Percentiles rank a stretch among this genome's conserved stretches.
phyloP scores from a whole-genome alignment of 345 rosid genomes.

The Linum trigynum region DNA sequence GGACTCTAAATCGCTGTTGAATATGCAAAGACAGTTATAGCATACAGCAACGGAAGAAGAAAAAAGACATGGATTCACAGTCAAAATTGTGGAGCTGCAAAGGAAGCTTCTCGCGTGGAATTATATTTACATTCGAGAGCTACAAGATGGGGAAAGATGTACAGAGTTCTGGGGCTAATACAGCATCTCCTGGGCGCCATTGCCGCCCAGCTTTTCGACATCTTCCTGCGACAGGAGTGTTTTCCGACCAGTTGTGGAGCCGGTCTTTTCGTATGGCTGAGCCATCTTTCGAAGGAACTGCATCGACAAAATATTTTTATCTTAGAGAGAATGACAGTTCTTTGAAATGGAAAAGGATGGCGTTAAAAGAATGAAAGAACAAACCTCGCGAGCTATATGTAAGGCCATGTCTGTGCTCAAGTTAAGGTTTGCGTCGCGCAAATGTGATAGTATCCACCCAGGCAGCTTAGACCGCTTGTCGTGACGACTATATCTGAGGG shows the following conservation, averaged over 20 bases:
- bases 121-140: no score
- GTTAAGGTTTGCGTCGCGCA: constrained; percentile 78
- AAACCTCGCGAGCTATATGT: constrained; percentile 85
- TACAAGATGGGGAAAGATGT: no score
- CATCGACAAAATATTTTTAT: background rate
- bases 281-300: constrained; percentile 97
- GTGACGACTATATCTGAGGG: constrained; percentile 84
- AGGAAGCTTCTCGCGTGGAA: no score
- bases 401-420: constrained; percentile 98
- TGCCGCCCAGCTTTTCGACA: constrained; percentile 74
- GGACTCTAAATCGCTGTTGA: no score
- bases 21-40: no score
- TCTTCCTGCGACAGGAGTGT: constrained; percentile 83
- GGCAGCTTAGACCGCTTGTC: constrained; percentile 95
- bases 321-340: background rate
- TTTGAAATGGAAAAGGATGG: background rate
- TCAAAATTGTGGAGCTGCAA: no score
- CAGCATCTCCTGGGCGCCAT: constrained; percentile 35
- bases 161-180: constrained; percentile 1
- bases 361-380: background rate
- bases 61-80: no score
- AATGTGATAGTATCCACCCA: constrained; percentile 90
- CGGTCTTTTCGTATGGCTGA: constrained; percentile 79
- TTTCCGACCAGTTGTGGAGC: constrained; percentile 40
- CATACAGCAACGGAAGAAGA: no score